Evolutionary conservation across 345 rosid species (phyloP).

Genomic region (Theobroma cacao): DNA sequence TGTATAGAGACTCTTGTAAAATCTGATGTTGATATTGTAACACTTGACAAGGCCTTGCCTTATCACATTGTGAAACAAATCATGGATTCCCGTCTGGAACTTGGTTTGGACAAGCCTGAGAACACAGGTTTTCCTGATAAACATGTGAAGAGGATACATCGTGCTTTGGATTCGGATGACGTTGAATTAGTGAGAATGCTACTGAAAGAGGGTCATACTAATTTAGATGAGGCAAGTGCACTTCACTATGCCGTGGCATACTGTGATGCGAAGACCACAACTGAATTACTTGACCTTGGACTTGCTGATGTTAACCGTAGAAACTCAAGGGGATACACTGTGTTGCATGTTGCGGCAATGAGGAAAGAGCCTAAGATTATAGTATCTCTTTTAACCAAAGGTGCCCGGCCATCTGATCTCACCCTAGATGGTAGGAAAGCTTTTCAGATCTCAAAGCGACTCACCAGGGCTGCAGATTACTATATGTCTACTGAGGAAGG

Average conservation of each 20-base stretch:
- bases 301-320: conserved; percentile 61
- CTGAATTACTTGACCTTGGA: conserved; percentile 71
- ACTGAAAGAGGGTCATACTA: conserved; percentile 60
- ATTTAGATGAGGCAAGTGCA: conserved; percentile 64
- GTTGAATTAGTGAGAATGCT: conserved; percentile 83
- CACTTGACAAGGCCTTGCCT: conserved; percentile 66
- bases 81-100: conserved; percentile 35
- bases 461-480: conserved; percentile 60
- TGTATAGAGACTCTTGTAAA: conserved; percentile 52
- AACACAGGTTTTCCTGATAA: conserved; percentile 37
- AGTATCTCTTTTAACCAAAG: conserved; percentile 68
- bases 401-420: conserved; percentile 63
- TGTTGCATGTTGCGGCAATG: conserved; percentile 79
- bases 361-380: conserved; percentile 79
- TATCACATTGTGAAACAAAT: conserved; percentile 49
- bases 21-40: conserved; percentile 56
- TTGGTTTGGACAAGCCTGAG: conserved; percentile 36
- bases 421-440: conserved; percentile 77
- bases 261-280: conserved; percentile 70
- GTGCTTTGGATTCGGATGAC: conserved; percentile 86
- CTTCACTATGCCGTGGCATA: conserved; percentile 85
- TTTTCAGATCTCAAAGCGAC: conserved; percentile 60
- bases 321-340: conserved; percentile 66
- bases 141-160: conserved; percentile 57
- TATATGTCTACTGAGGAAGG: conserved; percentile 51